Evolutionary conservation across 306 rosid species (phyloP), one percentile per base, ranked within the genome.

Genomic region (Oxytropis ochrocephala): DNA sequence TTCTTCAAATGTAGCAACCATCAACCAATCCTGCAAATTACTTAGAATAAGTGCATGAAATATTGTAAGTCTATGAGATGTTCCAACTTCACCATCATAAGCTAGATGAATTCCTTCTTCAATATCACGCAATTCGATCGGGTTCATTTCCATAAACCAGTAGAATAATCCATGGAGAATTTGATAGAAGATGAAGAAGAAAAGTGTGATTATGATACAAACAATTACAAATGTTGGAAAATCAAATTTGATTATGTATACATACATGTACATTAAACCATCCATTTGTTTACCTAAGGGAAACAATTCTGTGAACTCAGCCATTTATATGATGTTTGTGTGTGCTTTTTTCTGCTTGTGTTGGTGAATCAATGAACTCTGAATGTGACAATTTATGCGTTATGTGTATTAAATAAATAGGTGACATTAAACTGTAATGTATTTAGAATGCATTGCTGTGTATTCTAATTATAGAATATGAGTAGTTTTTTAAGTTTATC

Each of bases 111-210:
- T 27, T 2, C 74, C 75, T 46, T 78, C 39, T 44, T 79, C 83
- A 5, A 73, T n/a, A 44, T 79, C 75, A 18, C 11, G 53, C 5
- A 11, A 42, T 55, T 49, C 43, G 2, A 10, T 8, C 5, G 83
- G 79, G 11, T 72, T 52, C 8, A 30, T 13, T 73, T 59, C 72
- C 18, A 79, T 5, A 4, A 73, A 14, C 83, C 83, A 79, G 10
- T 5, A 79, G 67, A 79, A 79, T 19, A 79, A 51, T 3, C 83
- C 83, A 0, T 67, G 10, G 14, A 73, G 47, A 9, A 79, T 73
- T 60, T 73, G 83, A 7, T 79, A 42, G n/a, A 79, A 16, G 59
- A 79, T 79, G 75, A 68, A 73, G 48, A 73, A 43, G 11, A 73
- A 14, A 29, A 68, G 0, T 59, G 82, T 66, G 54, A 67, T 6